Evolutionary conservation across 208 protist genomes (phyloP), one percentile per base, ranked within the genome.

Genomic region (Leishmania tarentolae): DNA sequence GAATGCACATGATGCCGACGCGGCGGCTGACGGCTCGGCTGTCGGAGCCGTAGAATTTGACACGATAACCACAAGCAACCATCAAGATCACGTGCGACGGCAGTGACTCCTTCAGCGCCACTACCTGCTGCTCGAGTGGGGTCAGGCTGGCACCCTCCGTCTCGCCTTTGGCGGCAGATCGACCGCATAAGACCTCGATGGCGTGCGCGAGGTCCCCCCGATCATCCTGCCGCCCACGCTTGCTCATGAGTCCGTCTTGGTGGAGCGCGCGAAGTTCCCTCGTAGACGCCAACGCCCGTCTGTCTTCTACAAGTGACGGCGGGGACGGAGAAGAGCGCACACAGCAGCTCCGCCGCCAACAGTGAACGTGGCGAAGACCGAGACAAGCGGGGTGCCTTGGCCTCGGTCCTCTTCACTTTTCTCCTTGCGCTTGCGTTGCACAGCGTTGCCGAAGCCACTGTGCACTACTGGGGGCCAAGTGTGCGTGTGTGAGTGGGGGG

Each of bases 11-110:
- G 76, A 97, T 96, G 76, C 94, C 94, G 65, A 89, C 90, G 53
- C 94, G 92, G 11, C 94, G 88, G 79, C 94, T 97, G n/a, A 91
- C 88, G 0, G 91, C 91, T 42, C 83, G 94, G 75, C 92, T 96
- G 83, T 97, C 94, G 19, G 89, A 86, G 53, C 94, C 94, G 80
- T 95, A 97, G 24, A 96, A 79, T 75, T 96, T 96, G 1, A 96
- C 92, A 8, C 91, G 87, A 78, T 97, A 97, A 28, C 94, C 94
- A 80, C 94, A 97, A 35, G 93, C 92, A n/a, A 97, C 93, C 80
- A 97, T 80, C 61, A 97, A 80, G 15, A 97, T 82, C 31, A 92
- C 90, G 76, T 94, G 84, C 4, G 80, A 79, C 1, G 92, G 78
- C 1, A 97, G 40, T 53, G 84, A 85, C 69, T 85, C 80, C 82